Conservation (phyloP, 2,329 filamentous ascomycete species). For the Colletotrichum liriopes region DNA sequence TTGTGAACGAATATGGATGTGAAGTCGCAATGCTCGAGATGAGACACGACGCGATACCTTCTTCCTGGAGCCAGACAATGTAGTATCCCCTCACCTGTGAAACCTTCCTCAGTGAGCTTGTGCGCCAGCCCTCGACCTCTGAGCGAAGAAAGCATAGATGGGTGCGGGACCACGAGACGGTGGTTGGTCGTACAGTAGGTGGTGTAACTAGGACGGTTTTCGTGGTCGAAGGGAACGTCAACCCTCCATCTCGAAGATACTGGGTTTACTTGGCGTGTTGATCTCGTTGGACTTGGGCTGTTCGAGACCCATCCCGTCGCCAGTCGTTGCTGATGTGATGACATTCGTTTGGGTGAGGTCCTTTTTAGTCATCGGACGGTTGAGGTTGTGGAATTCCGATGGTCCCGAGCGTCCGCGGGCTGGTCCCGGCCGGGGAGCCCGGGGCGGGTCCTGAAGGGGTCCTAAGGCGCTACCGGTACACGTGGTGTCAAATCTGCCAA, state of each 20-base stretch:
- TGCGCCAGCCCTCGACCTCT: not conserved
- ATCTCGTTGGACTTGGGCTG: not conserved
- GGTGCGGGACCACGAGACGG: not conserved
- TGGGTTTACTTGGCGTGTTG: not conserved
- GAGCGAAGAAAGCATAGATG: not conserved
- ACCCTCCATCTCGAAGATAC: not conserved
- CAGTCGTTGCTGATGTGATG: not conserved
- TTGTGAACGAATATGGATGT: not conserved
- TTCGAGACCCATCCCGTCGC: not conserved
- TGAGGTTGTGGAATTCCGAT: slow-evolving; percentile 7
- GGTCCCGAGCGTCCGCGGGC: slow-evolving; percentile 21
- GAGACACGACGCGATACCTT: not conserved
- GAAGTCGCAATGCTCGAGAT: not conserved
- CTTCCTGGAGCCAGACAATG: not conserved
- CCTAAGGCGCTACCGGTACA: not conserved
- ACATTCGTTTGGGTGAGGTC: not conserved
- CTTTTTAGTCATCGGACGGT: slow-evolving; percentile 15
- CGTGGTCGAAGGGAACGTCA: slow-evolving; percentile 15
- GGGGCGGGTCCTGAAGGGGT: slow-evolving; percentile 16
- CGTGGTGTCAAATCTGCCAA: not conserved
- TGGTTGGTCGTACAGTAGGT: not conserved
- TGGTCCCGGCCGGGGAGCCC: slow-evolving; percentile 27
- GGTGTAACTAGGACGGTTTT: slow-evolving; percentile 5
- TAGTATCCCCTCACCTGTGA: not conserved
- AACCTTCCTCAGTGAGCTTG: not conserved